Evolutionary conservation across 495 filamentous ascomycete genomes (phyloP).

Genomic region (Talaromyces thailandensis): DNA sequence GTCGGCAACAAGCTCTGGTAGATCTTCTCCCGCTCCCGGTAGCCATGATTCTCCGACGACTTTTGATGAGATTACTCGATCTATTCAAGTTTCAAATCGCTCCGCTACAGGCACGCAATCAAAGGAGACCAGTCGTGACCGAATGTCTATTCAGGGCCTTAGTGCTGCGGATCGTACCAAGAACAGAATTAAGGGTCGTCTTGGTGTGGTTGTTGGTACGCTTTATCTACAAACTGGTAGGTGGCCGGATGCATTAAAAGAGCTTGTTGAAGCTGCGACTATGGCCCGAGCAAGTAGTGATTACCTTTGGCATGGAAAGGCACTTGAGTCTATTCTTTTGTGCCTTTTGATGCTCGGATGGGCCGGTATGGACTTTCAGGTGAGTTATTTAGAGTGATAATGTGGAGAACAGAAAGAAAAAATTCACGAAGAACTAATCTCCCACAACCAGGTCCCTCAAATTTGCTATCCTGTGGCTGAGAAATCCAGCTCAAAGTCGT

Average conservation of each 20-base stretch:
- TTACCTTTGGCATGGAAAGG: slow-evolving; percentile 95
- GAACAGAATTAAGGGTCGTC: slow-evolving; percentile 73
- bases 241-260: slow-evolving; percentile 82
- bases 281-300: slow-evolving; percentile 75
- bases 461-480: slow-evolving; percentile 53
- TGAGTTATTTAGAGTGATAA: slow-evolving; percentile 19
- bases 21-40: slow-evolving; percentile 34
- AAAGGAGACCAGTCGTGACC: slow-evolving; percentile 56
- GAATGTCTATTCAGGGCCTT: slow-evolving; percentile 77
- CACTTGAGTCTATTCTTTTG: slow-evolving; percentile 75
- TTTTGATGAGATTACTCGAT: slow-evolving; percentile 59
- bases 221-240: slow-evolving; percentile 81
- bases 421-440: background rate
- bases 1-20: slow-evolving; percentile 40
- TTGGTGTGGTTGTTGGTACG: slow-evolving; percentile 72
- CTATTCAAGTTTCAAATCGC: slow-evolving; percentile 33
- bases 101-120: slow-evolving; percentile 25
- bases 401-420: slow-evolving; percentile 10
- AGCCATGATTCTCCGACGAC: slow-evolving; percentile 54
- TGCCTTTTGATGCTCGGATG: slow-evolving; percentile 78
- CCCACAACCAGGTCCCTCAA: slow-evolving; percentile 43
- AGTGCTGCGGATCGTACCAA: slow-evolving; percentile 73
- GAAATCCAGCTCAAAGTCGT: slow-evolving; percentile 36
- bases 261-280: slow-evolving; percentile 70
- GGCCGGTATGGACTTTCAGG: slow-evolving; percentile 78